phyloP scores from a whole-genome alignment of 768 basidiomycete genomes.

The Leccinum boreale region DNA sequence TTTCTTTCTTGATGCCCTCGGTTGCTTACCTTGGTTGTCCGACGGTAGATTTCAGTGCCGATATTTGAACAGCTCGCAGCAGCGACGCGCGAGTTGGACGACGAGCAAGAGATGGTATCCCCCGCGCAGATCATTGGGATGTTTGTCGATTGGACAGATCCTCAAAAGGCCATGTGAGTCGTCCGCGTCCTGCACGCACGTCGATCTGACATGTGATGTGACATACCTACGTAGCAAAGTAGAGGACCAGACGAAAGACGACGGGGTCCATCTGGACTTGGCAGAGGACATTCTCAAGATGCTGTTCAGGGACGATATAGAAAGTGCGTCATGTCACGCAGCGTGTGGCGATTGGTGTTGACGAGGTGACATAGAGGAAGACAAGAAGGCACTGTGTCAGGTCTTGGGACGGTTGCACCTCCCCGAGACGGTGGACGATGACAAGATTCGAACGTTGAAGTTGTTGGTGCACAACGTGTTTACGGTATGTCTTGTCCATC shows the following conservation, averaged over 20 bases:
- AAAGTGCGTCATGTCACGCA: constrained; percentile 42
- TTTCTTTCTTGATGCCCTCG: not conserved
- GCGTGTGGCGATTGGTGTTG: no score
- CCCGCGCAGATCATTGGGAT: constrained; percentile 74
- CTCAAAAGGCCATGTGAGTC: constrained; percentile 61
- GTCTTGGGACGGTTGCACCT: constrained; percentile 60
- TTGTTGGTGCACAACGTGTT: constrained; percentile 49
- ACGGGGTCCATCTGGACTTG: constrained; percentile 52
- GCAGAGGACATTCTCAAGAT: constrained; percentile 49
- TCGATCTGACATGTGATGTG: not conserved
- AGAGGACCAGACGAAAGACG: constrained; percentile 37
- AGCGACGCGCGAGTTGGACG: constrained; percentile 62
- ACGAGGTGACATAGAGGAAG: constrained; percentile 42
- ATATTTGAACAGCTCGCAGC: constrained; percentile 60
- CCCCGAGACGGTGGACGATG: constrained; percentile 68
- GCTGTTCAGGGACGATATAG: constrained; percentile 46
- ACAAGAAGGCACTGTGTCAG: constrained; percentile 62
- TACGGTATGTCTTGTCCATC: constrained; percentile 3
- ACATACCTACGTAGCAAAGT: constrained; percentile 33
- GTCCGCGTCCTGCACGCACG: constrained; percentile 11
- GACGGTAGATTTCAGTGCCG: constrained; percentile 61
- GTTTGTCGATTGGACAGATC: constrained; percentile 87
- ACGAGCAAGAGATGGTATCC: constrained; percentile 69
- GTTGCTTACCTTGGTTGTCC: not conserved
- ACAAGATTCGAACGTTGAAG: constrained; percentile 61